A percentile compares a stretch with the other conserved stretches of the same genome.
These are phyloP conservation scores for Rhododendron ovatum DNA, from an alignment of 148 eudicot species.

Conservation along the genomic window DNA sequence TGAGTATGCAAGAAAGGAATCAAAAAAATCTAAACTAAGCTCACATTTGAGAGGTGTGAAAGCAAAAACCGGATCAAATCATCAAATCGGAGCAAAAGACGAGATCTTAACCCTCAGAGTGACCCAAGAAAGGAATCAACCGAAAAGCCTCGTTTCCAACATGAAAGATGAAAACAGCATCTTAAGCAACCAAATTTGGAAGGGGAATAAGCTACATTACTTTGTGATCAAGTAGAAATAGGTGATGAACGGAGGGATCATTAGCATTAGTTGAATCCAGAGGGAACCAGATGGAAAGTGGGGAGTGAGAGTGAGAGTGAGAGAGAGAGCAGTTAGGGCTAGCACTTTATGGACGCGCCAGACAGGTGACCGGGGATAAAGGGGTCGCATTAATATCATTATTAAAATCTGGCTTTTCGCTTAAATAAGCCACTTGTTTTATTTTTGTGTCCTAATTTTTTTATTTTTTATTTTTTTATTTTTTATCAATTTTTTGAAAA, in stretches of 20 bases:
- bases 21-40: neutral
- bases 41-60: slow-evolving; percentile 3
- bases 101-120: slow-evolving; percentile 51
- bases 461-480: too few relatives aligned
- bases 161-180: slow-evolving; percentile 5
- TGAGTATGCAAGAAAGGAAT: slow-evolving; percentile 36
- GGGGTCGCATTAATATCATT: slow-evolving; percentile 20
- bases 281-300: slow-evolving; percentile 14
- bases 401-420: neutral
- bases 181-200: neutral
- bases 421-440: too few relatives aligned
- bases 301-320: slow-evolving; percentile 4
- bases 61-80: slow-evolving; percentile 12
- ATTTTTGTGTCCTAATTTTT: too few relatives aligned
- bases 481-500: too few relatives aligned
- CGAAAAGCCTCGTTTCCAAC: neutral
- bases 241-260: slow-evolving; percentile 1
- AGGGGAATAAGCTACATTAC: slow-evolving; percentile 4
- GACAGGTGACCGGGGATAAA: slow-evolving; percentile 48
- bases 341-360: slow-evolving; percentile 41
- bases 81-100: slow-evolving; percentile 23
- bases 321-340: slow-evolving; percentile 33
- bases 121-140: slow-evolving; percentile 45
- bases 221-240: neutral
- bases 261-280: neutral